Conservation (phyloP, 78 protist species). For the Mantamonas sphyraenae region DNA sequence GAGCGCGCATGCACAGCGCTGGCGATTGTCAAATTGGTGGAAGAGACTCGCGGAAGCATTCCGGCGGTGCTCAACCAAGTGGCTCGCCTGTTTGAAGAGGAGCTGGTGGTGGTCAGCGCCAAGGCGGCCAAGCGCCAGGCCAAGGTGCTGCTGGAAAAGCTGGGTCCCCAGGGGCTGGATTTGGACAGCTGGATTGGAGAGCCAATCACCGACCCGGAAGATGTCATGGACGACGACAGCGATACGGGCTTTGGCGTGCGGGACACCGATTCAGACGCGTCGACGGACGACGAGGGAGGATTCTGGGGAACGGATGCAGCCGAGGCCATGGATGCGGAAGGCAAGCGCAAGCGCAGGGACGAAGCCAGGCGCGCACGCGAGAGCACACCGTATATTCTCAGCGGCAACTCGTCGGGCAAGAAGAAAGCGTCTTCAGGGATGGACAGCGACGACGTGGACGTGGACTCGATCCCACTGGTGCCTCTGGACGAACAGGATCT, state of each 20-base stretch:
- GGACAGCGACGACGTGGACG: not conserved
- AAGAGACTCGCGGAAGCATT: not conserved
- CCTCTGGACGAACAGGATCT: not conserved
- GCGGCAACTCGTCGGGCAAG: not conserved
- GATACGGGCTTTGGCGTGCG: not conserved
- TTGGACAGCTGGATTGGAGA: not conserved
- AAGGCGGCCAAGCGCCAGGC: constrained; percentile 75
- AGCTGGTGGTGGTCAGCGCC: constrained; percentile 72
- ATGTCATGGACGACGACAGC: not conserved
- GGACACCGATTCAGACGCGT: not conserved
- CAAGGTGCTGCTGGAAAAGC: constrained; percentile 63
- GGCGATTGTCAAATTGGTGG: not conserved
- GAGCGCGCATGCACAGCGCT: constrained; percentile 41
- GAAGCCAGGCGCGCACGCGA: not conserved
- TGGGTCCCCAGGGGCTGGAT: constrained; percentile 26
- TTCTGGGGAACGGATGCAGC: not conserved
- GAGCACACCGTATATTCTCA: constrained; percentile 1
- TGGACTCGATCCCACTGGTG: not conserved
- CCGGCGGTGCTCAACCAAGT: constrained; percentile 4
- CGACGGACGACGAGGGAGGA: not conserved
- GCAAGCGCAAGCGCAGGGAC: not conserved
- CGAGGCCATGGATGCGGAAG: not conserved
- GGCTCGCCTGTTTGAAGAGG: constrained; percentile 47
- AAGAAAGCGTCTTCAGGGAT: not conserved
- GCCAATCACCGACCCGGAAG: too few relatives aligned